Evolutionary conservation across 495 filamentous ascomycete genomes (phyloP).

Genomic region (Pseudotulostoma volvatum): DNA sequence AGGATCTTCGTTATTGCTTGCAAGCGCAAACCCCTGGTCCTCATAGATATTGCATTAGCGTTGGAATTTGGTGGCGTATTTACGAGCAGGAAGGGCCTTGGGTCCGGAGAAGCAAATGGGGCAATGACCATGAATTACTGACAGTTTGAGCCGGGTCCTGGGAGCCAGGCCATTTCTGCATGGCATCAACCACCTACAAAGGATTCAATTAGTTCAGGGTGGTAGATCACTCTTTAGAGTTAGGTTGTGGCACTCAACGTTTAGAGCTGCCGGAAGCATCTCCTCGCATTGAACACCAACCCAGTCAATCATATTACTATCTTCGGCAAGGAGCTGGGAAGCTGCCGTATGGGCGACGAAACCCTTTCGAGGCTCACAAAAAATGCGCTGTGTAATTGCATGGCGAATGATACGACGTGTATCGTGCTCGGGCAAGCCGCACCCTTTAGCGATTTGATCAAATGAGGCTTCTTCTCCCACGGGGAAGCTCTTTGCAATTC

Average conservation of each 20-base stretch:
- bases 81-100: too few species aligned
- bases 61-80: too few species aligned
- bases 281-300: not conserved
- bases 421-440: conserved; percentile 26
- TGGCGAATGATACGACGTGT: conserved; percentile 36
- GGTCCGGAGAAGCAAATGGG: too few species aligned
- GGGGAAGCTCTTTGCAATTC: conserved; percentile 15
- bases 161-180: conserved; percentile 3
- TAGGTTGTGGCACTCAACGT: conserved; percentile 2
- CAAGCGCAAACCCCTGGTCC: too few species aligned
- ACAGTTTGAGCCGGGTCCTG: conserved; percentile 4
- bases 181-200: not conserved
- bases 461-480: conserved; percentile 26
- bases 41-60: too few species aligned
- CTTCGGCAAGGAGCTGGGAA: conserved; percentile 27
- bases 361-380: conserved; percentile 32
- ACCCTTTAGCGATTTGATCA: conserved; percentile 23
- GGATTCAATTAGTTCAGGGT: not conserved
- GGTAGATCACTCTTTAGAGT: conserved; percentile 2
- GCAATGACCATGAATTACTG: conserved; percentile 19
- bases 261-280: conserved; percentile 4
- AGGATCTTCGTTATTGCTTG: too few species aligned
- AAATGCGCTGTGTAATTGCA: conserved; percentile 38
- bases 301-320: conserved; percentile 8
- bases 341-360: conserved; percentile 38